Conservation (phyloP, 163 green algal genomes). For the Scenedesmus sp. region DNA sequence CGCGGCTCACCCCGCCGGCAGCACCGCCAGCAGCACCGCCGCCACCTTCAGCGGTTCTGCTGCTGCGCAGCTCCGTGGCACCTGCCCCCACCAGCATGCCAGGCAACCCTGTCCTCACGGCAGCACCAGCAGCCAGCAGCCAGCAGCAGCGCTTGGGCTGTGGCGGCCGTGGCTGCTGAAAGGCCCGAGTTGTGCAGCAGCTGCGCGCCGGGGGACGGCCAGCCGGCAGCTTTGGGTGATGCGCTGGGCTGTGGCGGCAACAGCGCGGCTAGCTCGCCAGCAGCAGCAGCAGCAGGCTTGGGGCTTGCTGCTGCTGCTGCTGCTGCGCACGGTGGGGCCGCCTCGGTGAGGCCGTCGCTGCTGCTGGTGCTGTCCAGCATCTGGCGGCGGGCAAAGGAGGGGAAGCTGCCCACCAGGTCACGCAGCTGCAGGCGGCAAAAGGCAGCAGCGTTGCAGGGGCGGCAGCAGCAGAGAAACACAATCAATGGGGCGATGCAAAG, state of each 20-base stretch:
- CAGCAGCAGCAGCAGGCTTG: not conserved
- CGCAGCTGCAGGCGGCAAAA: slow-evolving; percentile 18
- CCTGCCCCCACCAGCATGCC: not conserved
- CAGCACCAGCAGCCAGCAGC: not conserved
- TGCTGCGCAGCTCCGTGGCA: not conserved
- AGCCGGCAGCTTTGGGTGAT: not conserved
- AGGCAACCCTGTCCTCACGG: not conserved
- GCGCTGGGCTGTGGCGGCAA: not conserved
- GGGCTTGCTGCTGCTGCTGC: slow-evolving; percentile 6
- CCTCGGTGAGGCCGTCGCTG: not conserved
- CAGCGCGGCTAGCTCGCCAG: not conserved
- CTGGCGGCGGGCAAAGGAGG: slow-evolving; percentile 28
- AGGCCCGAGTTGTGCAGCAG: not conserved
- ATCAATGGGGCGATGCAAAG: too few species aligned
- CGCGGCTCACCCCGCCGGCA: not conserved
- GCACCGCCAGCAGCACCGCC: not conserved
- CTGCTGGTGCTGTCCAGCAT: slow-evolving; percentile 24
- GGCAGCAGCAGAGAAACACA: not conserved
- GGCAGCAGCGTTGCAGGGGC: not conserved
- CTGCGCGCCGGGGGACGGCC: not conserved
- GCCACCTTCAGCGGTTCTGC: not conserved
- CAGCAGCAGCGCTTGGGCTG: not conserved
- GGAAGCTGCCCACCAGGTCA: slow-evolving; percentile 28
- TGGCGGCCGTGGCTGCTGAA: not conserved
- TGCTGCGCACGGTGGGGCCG: not conserved